Conservation (phyloP, 148 eudicot genomes). For the Cornus kousa region DNA sequence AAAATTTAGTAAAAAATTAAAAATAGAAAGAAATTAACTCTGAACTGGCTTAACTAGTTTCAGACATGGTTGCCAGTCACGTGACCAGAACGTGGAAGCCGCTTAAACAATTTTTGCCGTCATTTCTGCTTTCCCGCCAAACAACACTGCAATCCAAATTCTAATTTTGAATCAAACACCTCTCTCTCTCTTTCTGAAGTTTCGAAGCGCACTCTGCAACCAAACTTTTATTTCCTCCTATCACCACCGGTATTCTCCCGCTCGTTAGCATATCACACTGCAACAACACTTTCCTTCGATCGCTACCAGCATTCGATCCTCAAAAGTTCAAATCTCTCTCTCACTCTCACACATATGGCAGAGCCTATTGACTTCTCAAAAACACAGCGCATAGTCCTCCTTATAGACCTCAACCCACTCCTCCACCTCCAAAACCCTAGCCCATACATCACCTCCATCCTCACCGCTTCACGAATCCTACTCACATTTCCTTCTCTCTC, state of each 20-base stretch:
- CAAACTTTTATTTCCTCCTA: too few species aligned
- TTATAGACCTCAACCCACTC: constrained; percentile 66
- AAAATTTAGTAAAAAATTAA: too few species aligned
- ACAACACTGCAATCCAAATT: neutral
- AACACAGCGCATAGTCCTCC: constrained; percentile 62
- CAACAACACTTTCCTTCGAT: neutral
- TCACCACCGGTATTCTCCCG: neutral
- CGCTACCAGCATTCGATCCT: neutral
- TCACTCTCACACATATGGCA: constrained; percentile 5
- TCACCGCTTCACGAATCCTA: constrained; percentile 32
- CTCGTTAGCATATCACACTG: neutral
- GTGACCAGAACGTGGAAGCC: too few species aligned
- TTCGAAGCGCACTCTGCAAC: too few species aligned
- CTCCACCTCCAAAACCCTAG: constrained; percentile 36
- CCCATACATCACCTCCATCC: constrained; percentile 42
- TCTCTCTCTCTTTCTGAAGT: neutral
- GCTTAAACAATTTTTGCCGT: neutral
- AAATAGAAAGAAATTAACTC: too few species aligned
- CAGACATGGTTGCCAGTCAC: too few species aligned
- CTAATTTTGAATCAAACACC: neutral
- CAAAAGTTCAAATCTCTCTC: neutral
- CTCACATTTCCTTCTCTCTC: constrained; percentile 51
- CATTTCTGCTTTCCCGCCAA: constrained; percentile 14
- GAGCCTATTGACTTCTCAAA: constrained; percentile 31
- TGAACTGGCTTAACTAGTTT: too few species aligned